Base-by-base conservation (phyloP, 2,329 filamentous ascomycete genomes). In the Botryotinia globosa region DNA sequence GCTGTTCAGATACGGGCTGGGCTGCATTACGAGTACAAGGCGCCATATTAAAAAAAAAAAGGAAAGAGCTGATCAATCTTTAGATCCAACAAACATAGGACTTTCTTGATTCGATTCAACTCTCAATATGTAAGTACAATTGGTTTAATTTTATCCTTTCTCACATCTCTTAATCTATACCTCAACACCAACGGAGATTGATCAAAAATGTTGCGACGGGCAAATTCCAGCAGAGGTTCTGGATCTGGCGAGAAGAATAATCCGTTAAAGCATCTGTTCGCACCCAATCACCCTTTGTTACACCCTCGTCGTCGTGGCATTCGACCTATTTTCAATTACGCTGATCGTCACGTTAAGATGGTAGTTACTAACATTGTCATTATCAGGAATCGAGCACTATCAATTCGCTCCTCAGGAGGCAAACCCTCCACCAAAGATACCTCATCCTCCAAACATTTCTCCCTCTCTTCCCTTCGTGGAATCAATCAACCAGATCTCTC, bases 401-500 rank as follows among this genome's bases (percentile, higher is more conserved):
- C 91, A 44, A 88, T 93, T 80, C 91, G 92, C 78, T 92, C 91
- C 74, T 69, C 66, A 6, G 83, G 82, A 74, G 82, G 83, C 73
- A 79, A 78, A 54, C 73, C 73, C 80, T 65, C 71, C 70, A 79
- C 82, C 66, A 78, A 66, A 72, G 63, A 72, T 42, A 81, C 37
- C 75, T 76, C 39, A 64, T 80, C 84, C 72, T 80, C 81, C 75
- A 90, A 88, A 78, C 90, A 92, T 80, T 97, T 98, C 85, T 92
- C 90, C 73, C 92, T 98, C 85, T 90, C 89, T 76, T 96, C 94
- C 32, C 89, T 99, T 72, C 93, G 95, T 69, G 94, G 94, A 72
- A 89, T 91, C 66, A 88, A 91, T 78, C 94, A 97, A 81, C 93
- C 94, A 7, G 94, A 98, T 82, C 88, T 98, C 42, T 94, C 93